Percentiles rank a stretch among this genome's conserved stretches.
Conservation (phyloP, 2,329 filamentous ascomycete genomes). For the Penicillium occitanis region DNA sequence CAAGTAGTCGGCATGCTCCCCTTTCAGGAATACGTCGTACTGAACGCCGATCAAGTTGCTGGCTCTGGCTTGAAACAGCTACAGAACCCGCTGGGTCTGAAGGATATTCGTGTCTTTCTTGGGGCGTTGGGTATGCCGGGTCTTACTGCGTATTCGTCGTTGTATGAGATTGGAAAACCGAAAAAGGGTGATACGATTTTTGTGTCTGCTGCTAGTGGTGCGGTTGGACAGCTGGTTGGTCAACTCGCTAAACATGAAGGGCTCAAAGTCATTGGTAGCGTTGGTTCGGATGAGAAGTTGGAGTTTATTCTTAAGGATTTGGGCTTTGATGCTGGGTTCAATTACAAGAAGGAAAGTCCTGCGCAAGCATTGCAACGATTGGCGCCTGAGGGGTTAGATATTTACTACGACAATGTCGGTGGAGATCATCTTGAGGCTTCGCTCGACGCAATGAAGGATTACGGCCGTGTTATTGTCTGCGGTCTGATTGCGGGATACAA, state of each 20-base stretch:
- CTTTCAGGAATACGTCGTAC: conserved; percentile 67
- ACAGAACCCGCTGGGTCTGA: conserved; percentile 61
- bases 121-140: conserved; percentile 78
- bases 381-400: conserved; percentile 75
- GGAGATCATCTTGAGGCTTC: conserved; percentile 72
- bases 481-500: conserved; percentile 80
- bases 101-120: conserved; percentile 60
- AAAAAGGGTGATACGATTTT: conserved; percentile 80
- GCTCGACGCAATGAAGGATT: conserved; percentile 61
- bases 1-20: conserved; percentile 59
- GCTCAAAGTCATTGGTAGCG: conserved; percentile 74
- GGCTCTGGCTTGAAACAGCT: conserved; percentile 51
- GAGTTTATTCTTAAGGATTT: conserved; percentile 70
- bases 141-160: conserved; percentile 70
- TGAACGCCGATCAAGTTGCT: conserved; percentile 48
- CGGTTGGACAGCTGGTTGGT: conserved; percentile 79
- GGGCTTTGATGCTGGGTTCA: conserved; percentile 72
- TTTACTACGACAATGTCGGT: conserved; percentile 80
- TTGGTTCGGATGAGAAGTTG: conserved; percentile 76
- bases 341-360: conserved; percentile 82
- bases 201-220: conserved; percentile 74
- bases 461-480: conserved; percentile 65
- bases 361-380: conserved; percentile 66
- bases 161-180: conserved; percentile 73
- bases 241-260: conserved; percentile 82